Evolutionary conservation across 2,329 filamentous ascomycete genomes (phyloP).

Genomic region (Colletotrichum spinosum): DNA sequence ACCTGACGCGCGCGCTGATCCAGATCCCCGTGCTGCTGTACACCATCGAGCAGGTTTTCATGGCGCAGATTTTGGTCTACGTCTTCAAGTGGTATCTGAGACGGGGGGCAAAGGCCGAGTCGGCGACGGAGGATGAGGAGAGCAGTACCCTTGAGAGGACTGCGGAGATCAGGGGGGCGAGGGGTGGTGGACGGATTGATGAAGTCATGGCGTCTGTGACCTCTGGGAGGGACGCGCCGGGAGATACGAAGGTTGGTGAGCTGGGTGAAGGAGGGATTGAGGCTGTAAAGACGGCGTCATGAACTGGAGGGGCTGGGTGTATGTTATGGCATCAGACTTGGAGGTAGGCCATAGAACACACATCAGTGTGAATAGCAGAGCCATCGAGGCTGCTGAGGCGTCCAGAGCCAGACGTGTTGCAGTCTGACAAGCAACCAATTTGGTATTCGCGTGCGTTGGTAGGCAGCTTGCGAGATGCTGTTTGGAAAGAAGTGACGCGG

Average conservation of each 20-base stretch:
- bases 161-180: neutral
- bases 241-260: neutral
- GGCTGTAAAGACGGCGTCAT: too few species aligned
- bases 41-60: slow-evolving; percentile 66
- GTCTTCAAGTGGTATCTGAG: slow-evolving; percentile 60
- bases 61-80: slow-evolving; percentile 58
- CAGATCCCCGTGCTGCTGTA: slow-evolving; percentile 74
- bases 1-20: slow-evolving; percentile 67
- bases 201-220: neutral
- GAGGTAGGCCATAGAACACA: too few species aligned
- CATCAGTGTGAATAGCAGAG: too few species aligned
- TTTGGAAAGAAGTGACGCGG: too few species aligned
- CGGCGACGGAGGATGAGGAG: slow-evolving; percentile 36
- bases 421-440: too few species aligned
- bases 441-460: too few species aligned
- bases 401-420: too few species aligned
- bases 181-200: neutral
- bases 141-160: neutral
- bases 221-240: too few species aligned
- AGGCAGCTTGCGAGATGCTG: too few species aligned
- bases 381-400: too few species aligned
- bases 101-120: slow-evolving; percentile 42
- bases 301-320: too few species aligned
- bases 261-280: neutral
- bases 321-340: too few species aligned